These are phyloP conservation scores for Mortierella sp. DNA, from an alignment of 371 early-diverging fungal genomes.

Conservation along the genomic window DNA sequence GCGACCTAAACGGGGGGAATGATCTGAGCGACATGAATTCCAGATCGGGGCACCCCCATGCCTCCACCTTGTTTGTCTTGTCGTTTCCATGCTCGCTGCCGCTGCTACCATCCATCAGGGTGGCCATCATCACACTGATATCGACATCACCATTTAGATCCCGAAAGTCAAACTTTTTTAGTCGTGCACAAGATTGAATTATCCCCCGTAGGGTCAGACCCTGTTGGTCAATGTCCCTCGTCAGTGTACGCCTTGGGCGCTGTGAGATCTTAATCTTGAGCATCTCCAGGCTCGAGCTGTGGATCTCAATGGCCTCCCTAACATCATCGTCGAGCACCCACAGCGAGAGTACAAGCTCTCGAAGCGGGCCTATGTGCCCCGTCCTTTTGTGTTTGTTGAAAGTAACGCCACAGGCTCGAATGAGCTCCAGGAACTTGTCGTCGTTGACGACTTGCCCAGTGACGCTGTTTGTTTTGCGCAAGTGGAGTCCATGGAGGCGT, in stretches of 20 bases:
- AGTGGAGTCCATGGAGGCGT: neutral
- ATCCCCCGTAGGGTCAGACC: neutral
- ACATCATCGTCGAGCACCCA: constrained; percentile 4
- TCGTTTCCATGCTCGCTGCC: neutral
- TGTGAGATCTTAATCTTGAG: constrained; percentile 3
- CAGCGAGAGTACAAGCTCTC: constrained; percentile 3
- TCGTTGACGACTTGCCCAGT: neutral
- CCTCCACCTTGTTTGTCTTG: neutral
- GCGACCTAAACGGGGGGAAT: too few species aligned
- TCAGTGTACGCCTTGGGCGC: neutral
- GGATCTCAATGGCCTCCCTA: constrained; percentile 9
- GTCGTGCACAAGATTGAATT: neutral
- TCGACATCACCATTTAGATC: neutral
- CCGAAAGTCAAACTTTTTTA: neutral
- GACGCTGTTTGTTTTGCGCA: neutral
- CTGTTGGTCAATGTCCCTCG: neutral
- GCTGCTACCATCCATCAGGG: neutral
- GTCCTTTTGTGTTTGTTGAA: too few species aligned
- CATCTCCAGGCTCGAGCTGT: constrained; percentile 1
- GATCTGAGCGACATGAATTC: neutral
- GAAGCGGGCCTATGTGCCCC: neutral
- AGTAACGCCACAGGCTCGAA: constrained; percentile 4
- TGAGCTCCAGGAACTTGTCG: neutral
- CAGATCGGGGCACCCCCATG: neutral
- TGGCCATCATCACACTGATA: constrained; percentile 1